A percentile compares a stretch with the other conserved stretches of the same genome.
phyloP scores from a whole-genome alignment of 2,329 filamentous ascomycete genomes.

The Exutisphaerella laricina region DNA sequence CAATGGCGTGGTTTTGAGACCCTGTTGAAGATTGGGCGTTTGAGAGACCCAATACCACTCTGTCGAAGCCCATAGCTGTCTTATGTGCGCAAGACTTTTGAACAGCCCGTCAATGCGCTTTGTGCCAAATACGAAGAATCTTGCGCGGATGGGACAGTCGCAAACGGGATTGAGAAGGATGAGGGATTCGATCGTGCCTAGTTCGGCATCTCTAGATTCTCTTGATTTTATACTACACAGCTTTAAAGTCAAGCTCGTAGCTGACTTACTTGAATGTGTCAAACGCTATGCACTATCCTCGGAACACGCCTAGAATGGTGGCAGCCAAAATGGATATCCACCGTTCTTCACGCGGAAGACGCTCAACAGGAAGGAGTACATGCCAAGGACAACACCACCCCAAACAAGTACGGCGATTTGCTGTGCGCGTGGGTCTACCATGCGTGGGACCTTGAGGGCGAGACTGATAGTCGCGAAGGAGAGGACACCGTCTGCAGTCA shows the following conservation, averaged over 20 bases:
- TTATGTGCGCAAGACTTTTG: too few relatives aligned
- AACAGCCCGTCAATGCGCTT: too few relatives aligned
- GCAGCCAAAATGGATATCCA: slow-evolving; percentile 89
- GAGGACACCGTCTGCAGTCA: slow-evolving; percentile 61
- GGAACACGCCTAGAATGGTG: slow-evolving; percentile 61
- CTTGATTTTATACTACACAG: slow-evolving; percentile 22
- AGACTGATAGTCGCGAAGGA: slow-evolving; percentile 89
- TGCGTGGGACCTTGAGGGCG: slow-evolving; percentile 86
- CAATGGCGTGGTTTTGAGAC: too few relatives aligned
- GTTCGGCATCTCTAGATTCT: slow-evolving; percentile 39
- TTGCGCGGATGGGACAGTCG: too few relatives aligned
- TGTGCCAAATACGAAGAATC: too few relatives aligned
- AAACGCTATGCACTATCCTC: not conserved
- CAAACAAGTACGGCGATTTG: slow-evolving; percentile 76
- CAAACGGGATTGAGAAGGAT: too few relatives aligned
- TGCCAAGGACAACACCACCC: slow-evolving; percentile 67
- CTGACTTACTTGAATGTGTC: too few relatives aligned
- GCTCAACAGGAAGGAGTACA: slow-evolving; percentile 92
- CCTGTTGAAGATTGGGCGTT: too few relatives aligned
- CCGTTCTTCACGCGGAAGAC: slow-evolving; percentile 92
- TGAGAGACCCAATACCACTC: too few relatives aligned
- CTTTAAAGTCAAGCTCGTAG: too few relatives aligned
- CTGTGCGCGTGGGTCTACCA: slow-evolving; percentile 69
- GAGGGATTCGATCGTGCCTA: slow-evolving; percentile 34
- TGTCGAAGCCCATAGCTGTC: too few relatives aligned